phyloP scores from a whole-genome alignment of 441 rosid species.

The Bruguiera hainesii region DNA sequence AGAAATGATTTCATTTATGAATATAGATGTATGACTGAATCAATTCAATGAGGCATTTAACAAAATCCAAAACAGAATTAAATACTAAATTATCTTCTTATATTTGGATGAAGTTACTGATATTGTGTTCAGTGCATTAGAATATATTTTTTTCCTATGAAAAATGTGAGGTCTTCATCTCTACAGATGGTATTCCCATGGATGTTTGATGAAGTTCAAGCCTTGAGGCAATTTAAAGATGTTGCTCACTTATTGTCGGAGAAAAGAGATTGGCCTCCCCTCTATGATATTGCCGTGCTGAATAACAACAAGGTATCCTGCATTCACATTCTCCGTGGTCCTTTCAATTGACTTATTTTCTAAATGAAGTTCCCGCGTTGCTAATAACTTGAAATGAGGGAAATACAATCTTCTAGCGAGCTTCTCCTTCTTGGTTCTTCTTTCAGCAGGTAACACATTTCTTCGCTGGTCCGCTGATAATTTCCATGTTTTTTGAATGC shows the following conservation, averaged over 20 bases:
- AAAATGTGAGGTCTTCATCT: conserved; percentile 14
- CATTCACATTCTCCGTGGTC: not conserved
- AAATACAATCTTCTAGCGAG: not conserved
- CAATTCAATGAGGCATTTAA: too few species aligned
- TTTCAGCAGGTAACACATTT: not conserved
- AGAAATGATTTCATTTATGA: too few species aligned
- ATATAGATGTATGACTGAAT: too few species aligned
- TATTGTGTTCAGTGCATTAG: conserved; percentile 5
- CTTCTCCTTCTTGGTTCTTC: not conserved
- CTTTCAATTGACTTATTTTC: conserved; percentile 3
- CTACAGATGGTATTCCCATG: conserved; percentile 86
- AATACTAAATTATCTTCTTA: too few species aligned
- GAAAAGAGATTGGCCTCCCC: conserved; percentile 78
- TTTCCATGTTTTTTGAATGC: conserved; percentile 3
- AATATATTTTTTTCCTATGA: not conserved
- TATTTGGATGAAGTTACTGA: not conserved
- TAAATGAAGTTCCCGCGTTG: not conserved
- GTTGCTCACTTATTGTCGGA: conserved; percentile 66
- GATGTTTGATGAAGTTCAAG: conserved; percentile 89
- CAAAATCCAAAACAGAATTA: too few species aligned
- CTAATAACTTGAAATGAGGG: not conserved
- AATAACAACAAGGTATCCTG: conserved; percentile 59
- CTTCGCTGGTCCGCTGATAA: not conserved
- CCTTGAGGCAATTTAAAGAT: conserved; percentile 64
- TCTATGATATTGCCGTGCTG: conserved; percentile 48